Evolutionary conservation across 805 yeast species (phyloP).

Genomic region (Kodamaea jinghongensis): DNA sequence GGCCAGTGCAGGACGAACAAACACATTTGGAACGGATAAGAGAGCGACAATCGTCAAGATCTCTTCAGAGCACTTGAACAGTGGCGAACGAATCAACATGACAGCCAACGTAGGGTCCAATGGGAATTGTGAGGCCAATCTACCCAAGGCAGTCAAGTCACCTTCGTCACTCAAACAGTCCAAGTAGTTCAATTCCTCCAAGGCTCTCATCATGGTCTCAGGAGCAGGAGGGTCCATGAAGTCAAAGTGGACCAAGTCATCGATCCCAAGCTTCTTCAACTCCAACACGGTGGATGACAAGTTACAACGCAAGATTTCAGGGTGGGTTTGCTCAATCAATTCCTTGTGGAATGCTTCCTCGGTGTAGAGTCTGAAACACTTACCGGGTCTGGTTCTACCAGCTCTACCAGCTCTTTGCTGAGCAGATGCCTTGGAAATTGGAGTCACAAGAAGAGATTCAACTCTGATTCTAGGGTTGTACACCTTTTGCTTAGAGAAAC

Average conservation of each 20-base stretch:
- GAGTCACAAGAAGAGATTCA: conserved; percentile 89
- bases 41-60: conserved; percentile 84
- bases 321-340: conserved; percentile 91
- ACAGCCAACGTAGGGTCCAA: conserved; percentile 95
- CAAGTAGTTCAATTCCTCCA: conserved; percentile 89
- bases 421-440: conserved; percentile 95
- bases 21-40: conserved; percentile 90
- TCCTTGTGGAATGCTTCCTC: conserved; percentile 96
- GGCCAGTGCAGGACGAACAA: conserved; percentile 87
- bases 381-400: conserved; percentile 98
- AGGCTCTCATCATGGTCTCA: conserved; percentile 98
- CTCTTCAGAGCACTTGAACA: conserved; percentile 84
- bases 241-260: conserved; percentile 95
- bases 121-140: conserved; percentile 90
- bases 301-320: conserved; percentile 90
- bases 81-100: conserved; percentile 84
- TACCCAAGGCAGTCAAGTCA: conserved; percentile 81
- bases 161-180: conserved; percentile 92
- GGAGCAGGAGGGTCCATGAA: conserved; percentile 99
- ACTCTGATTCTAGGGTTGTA: conserved; percentile 96
- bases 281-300: conserved; percentile 89
- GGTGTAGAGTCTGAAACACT: conserved; percentile 93
- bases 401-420: conserved; percentile 99
- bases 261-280: conserved; percentile 89
- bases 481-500: conserved; percentile 93